phyloP scores from a whole-genome alignment of 148 eudicot genomes.

The Tetragonia tetragonoides region DNA sequence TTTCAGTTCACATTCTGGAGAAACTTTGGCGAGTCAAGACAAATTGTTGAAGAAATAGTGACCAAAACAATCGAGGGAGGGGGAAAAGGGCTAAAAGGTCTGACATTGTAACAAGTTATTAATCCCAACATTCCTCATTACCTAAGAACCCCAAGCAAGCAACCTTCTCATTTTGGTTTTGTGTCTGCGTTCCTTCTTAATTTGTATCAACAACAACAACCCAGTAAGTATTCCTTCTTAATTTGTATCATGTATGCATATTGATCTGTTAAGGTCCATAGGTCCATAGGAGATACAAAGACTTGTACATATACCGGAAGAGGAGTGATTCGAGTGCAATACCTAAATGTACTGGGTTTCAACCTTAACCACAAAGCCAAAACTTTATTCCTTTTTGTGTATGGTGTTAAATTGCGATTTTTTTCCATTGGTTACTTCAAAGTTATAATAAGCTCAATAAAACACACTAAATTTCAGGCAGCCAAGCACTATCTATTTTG shows the following conservation, averaged over 20 bases:
- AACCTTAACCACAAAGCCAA: background rate
- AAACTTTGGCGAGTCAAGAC: background rate
- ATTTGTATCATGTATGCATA: no score
- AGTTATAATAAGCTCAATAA: background rate
- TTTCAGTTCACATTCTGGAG: slow-evolving; percentile 3
- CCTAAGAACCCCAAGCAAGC: background rate
- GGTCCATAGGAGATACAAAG: no score
- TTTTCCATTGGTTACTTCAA: background rate
- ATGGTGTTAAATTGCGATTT: no score
- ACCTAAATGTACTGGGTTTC: no score
- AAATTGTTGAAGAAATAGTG: background rate
- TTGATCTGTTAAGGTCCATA: no score
- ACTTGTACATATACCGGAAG: no score
- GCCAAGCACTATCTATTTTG: background rate
- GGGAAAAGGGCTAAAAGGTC: no score
- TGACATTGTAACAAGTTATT: no score
- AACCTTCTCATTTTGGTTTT: background rate
- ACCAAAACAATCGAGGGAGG: background rate
- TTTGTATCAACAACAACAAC: no score
- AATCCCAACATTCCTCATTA: no score
- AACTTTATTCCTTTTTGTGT: background rate
- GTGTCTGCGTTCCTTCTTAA: background rate
- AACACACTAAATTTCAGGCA: background rate
- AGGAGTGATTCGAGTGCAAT: no score
- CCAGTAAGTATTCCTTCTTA: background rate